phyloP scores from a whole-genome alignment of 75 land plant species.

The Isoetes taiwanensis region DNA sequence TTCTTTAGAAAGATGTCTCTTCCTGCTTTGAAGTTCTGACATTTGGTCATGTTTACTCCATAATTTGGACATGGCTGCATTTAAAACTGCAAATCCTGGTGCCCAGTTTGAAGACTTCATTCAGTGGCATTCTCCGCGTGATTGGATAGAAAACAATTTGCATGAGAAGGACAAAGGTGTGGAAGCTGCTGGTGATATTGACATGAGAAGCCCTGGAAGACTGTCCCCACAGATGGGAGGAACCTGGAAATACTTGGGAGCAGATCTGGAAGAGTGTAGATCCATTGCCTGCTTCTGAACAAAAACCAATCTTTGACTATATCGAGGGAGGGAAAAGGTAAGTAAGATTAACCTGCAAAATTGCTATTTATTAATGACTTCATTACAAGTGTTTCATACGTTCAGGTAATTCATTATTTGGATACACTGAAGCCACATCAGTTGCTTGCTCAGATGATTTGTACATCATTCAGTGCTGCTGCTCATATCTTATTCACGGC shows the following conservation, averaged over 20 bases:
- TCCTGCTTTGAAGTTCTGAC: too few relatives aligned
- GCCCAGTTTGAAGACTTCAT: conserved; percentile 94
- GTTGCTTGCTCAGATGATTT: conserved; percentile 82
- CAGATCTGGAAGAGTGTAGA: conserved; percentile 69
- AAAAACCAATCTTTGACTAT: conserved; percentile 84
- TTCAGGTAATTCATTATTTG: conserved; percentile 80
- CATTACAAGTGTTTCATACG: too few relatives aligned
- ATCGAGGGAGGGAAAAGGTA: conserved; percentile 94
- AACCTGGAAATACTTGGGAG: conserved; percentile 62
- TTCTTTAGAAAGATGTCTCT: too few relatives aligned
- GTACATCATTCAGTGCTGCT: conserved; percentile 72
- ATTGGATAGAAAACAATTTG: conserved; percentile 46
- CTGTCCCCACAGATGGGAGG: conserved; percentile 74
- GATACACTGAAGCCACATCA: conserved; percentile 83
- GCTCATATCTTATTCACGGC: conserved; percentile 49
- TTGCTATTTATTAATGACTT: too few relatives aligned
- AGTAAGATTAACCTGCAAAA: too few relatives aligned
- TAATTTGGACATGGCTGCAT: conserved; percentile 99
- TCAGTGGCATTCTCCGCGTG: conserved; percentile 92
- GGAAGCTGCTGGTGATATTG: neutral
- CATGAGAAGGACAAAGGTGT: conserved; percentile 13
- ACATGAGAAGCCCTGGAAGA: conserved; percentile 53
- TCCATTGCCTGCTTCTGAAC: conserved; percentile 56
- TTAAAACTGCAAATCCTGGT: conserved; percentile 97
- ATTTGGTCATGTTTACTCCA: conserved; percentile 2